These are phyloP conservation scores for Vanderwaltozyma tropicalis DNA, from an alignment of 805 yeast species.

Conservation along the genomic window DNA sequence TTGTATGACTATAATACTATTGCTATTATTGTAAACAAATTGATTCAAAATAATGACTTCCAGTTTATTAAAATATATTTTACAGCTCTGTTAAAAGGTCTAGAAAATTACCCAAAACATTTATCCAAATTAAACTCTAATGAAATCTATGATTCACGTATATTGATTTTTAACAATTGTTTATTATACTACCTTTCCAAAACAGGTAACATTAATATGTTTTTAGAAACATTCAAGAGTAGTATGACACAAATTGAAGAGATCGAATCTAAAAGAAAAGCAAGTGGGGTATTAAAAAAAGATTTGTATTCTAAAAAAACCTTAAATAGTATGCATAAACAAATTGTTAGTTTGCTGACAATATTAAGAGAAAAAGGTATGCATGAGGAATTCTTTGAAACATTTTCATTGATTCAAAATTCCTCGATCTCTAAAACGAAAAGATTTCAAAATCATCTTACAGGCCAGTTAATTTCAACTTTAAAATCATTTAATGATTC, in stretches of 20 bases:
- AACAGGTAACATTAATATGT: slow-evolving; percentile 15
- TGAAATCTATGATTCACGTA: background rate
- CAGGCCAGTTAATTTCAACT: slow-evolving; percentile 13
- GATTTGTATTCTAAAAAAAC: background rate
- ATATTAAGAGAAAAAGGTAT: slow-evolving; percentile 11
- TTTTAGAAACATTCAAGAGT: slow-evolving; percentile 11
- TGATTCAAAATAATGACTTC: slow-evolving; percentile 12
- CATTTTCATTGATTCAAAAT: slow-evolving; percentile 11
- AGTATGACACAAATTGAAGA: background rate
- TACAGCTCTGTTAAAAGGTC: slow-evolving; percentile 14
- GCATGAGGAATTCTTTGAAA: slow-evolving; percentile 19
- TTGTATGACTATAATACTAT: slow-evolving; percentile 17
- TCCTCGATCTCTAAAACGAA: slow-evolving; percentile 5
- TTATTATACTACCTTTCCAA: slow-evolving; percentile 12
- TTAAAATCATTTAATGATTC: slow-evolving; percentile 23
- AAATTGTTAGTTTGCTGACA: background rate
- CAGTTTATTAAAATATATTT: slow-evolving; percentile 14
- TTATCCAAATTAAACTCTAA: background rate
- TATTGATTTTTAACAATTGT: slow-evolving; percentile 16
- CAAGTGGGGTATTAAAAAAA: background rate
- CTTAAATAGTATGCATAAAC: slow-evolving; percentile 4
- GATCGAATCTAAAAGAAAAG: background rate
- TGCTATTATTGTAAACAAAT: slow-evolving; percentile 7
- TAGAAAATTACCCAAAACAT: slow-evolving; percentile 1
- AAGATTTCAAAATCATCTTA: slow-evolving; percentile 13